Evolutionary conservation across 495 filamentous ascomycete genomes (phyloP).

Genomic region (Penicillium coprophilum): DNA sequence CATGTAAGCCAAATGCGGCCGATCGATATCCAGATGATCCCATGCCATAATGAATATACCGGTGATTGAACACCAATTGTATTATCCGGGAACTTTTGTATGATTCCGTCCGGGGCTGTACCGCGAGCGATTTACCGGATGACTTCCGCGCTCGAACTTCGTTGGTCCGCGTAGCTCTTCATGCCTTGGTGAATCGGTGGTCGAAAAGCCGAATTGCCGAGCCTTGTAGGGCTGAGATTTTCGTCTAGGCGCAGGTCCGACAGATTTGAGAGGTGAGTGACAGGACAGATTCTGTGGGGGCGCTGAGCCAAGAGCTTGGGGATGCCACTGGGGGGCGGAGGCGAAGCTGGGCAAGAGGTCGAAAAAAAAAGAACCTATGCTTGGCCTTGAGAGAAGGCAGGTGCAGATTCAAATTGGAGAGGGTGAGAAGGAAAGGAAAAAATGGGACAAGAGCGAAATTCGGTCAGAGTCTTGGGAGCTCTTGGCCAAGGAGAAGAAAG

Average conservation of each 20-base stretch:
- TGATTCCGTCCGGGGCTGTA: conserved; percentile 1
- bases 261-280: not conserved
- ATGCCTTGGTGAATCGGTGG: conserved; percentile 28
- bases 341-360: conserved; percentile 2
- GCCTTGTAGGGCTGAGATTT: conserved; percentile 23
- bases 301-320: conserved; percentile 10
- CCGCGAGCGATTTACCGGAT: conserved; percentile 26
- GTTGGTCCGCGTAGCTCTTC: conserved; percentile 25
- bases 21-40: conserved; percentile 89
- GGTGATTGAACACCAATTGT: not conserved
- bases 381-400: conserved; percentile 2
- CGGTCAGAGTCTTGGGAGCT: conserved; percentile 21
- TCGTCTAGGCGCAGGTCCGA: conserved; percentile 1
- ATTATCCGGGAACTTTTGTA: conserved; percentile 8
- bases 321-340: conserved; percentile 10
- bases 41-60: conserved; percentile 68
- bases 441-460: conserved; percentile 22
- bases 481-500: conserved; percentile 22
- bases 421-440: conserved; percentile 11
- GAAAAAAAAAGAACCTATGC: not conserved
- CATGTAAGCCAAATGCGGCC: conserved; percentile 96
- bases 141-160: conserved; percentile 27
- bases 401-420: not conserved
- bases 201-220: conserved; percentile 9
- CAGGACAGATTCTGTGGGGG: conserved; percentile 5